Base-by-base conservation (phyloP, 1,284 basidiomycete genomes). In the Mycocalia duriaeana region DNA sequence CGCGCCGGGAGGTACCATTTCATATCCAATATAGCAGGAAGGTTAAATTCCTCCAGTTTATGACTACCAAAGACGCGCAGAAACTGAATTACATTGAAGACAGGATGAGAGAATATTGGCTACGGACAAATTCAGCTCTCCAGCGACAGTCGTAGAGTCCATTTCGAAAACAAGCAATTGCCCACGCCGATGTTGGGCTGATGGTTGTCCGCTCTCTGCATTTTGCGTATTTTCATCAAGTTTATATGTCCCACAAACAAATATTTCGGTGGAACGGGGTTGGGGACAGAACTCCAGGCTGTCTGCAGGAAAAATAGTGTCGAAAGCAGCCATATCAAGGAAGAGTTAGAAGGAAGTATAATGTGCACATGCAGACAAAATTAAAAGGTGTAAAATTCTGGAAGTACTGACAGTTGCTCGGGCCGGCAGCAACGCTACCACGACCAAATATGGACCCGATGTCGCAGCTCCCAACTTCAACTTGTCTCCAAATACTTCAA, bases 241-340 rank as follows among this genome's bases (percentile, higher is more conserved):
- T 56, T 91, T 85, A 66, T 96, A 96, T 0, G 94, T 95, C 16
- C 93, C 93, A 59, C 91, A 92, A 1, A 84, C 85, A 52, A 96
- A 78, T n/a, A 93, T 66, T 54, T 84, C 69, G 13, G 72, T 66
- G 36, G 72, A 72, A 34, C 69, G 68, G 14, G 72, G 70, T 50
- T 78, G 75, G 11, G 91, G 92, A 58, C 91, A 94, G 63, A 92
- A 95, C 59, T 96, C 94, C 48, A 91, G 76, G 14, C 87, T 82
- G 65, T 94, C 92, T n/a, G 93, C 93, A 6, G 91, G 91, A 61
- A 81, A 87, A 13, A 71, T 66, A 0, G 93, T 95, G 64, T 93
- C 84, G 57, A 83, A 71, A 6, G 52, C 44, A 25, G 19, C 14
- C 36, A 38, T 38, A 19, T 2, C 19, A 19, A 19, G 14, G 28